Evolutionary conservation across 1,139 yeast genomes (phyloP), one percentile per base, ranked within the genome.

Genomic region (Suhomyces anneliseae): DNA sequence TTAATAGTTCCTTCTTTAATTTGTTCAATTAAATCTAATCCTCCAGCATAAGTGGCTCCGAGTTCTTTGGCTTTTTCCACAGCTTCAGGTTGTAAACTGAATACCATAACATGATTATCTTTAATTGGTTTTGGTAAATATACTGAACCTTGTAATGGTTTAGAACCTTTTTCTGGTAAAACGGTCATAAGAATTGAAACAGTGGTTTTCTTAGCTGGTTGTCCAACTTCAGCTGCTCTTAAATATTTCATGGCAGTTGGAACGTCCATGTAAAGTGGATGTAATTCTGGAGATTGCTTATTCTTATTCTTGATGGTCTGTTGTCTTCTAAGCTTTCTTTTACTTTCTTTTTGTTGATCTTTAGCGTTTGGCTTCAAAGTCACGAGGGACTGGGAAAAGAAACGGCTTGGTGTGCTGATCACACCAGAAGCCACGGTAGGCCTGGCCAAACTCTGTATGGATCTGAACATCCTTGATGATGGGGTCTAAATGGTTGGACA

Each of bases 151-250:
- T 73, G 71, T 43, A 92, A 68, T 34, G 90, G 88, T 39, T 84
- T 82, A 27, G 88, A 83, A 54, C 97, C 97, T 60, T 81, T 83
- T 49, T 87, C 95, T 29, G 87, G 83, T 19, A 88, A 77, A n/a
- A 90, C 80, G 19, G 81, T 71, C 50, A 90, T 74, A 36, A 83
- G 81, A 48, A 90, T 66, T 19, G 87, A 73, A 39, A 92, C 74
- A 34, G 92, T 86, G 31, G 93, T 82, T 55, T 84, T 83, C 26
- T 74, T 69, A 4, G 79, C 71, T 2, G 93, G 82, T 58, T 87
- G 82, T 5, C 98, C 98, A 6, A 90, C 95, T 65, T 90, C 97
- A 5, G 92, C 82, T 0, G 98, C 96, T 54, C 97, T 77, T 48
- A 93, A 64, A 60, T 85, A 90, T 59, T 86, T 78, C 64, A 90